Conservation (phyloP, 345 rosid species). For the Corchorus capsularis region DNA sequence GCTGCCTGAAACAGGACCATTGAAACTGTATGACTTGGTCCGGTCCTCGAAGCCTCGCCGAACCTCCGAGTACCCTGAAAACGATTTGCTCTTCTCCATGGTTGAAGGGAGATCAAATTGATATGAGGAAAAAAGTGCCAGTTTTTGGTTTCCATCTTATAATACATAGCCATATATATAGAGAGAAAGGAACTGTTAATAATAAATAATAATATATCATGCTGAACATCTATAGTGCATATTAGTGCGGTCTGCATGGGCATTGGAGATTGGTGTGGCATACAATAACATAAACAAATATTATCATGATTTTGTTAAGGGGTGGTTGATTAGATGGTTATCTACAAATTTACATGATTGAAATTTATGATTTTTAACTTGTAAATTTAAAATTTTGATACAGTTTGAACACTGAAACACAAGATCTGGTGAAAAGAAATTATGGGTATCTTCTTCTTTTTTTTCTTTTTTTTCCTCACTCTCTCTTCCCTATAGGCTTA, state of each 20-base stretch:
- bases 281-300: neutral
- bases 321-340: no score
- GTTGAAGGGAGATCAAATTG: neutral
- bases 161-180: neutral
- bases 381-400: no score
- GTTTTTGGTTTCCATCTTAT: neutral
- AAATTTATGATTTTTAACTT: no score
- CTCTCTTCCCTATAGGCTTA: no score
- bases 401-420: no score
- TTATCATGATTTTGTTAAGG: neutral
- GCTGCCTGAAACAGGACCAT: slow-evolving; percentile 35
- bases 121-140: neutral
- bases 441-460: no score
- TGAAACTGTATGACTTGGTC: slow-evolving; percentile 52
- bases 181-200: neutral
- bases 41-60: slow-evolving; percentile 41
- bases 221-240: neutral
- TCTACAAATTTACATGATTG: no score
- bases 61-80: slow-evolving; percentile 40
- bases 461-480: no score
- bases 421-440: no score
- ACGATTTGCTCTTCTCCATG: slow-evolving; percentile 68
- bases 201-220: neutral
- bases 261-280: neutral
- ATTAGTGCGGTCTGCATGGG: slow-evolving; percentile 2